Evolutionary conservation across 2,329 filamentous ascomycete genomes (phyloP).

Genomic region (Verticillium zaregamsianum): DNA sequence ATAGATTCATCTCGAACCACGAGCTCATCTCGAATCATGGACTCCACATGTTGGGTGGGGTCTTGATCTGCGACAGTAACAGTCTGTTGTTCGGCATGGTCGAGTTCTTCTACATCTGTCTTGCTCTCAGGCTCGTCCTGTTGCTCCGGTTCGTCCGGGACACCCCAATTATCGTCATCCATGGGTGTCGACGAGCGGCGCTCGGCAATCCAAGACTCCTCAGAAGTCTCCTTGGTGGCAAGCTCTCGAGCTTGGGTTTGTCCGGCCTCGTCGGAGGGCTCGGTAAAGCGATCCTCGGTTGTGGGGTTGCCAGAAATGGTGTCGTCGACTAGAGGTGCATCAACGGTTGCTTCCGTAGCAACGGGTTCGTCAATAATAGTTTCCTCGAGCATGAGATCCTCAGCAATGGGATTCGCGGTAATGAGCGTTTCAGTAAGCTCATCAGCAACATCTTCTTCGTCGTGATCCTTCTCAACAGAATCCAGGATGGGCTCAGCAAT

Average conservation of each 20-base stretch:
- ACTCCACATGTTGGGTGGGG: slow-evolving; percentile 18
- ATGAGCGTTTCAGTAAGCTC: not conserved
- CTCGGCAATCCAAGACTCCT: not conserved
- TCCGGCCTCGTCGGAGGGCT: too few species aligned
- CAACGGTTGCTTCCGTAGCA: not conserved
- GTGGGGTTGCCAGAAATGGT: not conserved
- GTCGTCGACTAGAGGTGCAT: too few species aligned
- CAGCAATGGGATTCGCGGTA: not conserved
- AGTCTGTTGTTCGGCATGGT: slow-evolving; percentile 7
- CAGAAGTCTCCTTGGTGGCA: not conserved
- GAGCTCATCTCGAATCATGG: slow-evolving; percentile 24
- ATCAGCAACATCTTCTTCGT: not conserved
- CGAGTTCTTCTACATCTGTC: slow-evolving; percentile 16
- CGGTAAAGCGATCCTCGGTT: not conserved
- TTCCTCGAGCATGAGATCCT: not conserved
- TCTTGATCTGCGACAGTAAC: slow-evolving; percentile 6
- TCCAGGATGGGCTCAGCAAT: not conserved
- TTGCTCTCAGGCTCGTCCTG: not conserved
- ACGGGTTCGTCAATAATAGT: not conserved
- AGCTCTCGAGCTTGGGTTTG: not conserved
- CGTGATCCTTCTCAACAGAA: not conserved
- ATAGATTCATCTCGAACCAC: slow-evolving; percentile 14
- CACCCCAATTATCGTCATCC: not conserved
- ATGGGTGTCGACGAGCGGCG: not conserved
- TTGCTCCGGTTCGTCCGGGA: not conserved